Base-by-base conservation (phyloP, 768 basidiomycete species). In the Dioszegia crocea region DNA sequence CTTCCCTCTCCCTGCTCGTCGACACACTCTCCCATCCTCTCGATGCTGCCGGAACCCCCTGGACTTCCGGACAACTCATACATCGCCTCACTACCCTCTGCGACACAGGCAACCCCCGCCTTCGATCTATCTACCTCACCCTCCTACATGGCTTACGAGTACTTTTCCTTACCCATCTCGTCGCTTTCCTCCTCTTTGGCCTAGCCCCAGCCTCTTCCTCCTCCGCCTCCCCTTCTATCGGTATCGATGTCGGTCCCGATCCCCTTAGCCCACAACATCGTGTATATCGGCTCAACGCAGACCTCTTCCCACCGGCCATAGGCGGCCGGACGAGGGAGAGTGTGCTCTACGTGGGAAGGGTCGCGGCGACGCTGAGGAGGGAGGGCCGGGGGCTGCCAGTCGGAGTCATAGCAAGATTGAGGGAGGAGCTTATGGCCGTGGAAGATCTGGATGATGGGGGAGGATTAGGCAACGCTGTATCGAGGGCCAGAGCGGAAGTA, bases 131-230 rank as follows among this genome's bases (percentile, higher is more conserved):
- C 52, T 82, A 89, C 64, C 82, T 83, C 2, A 82, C 82, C 16
- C 80, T 94, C n/a, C 86, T 86, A 2, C 77, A 81, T 38, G 84
- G 88, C 0, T 88, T 93, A 29, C 87, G 89, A 66, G 82, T 83
- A 49, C 85, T 90, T 23, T 94, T 90, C 88, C 81, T 87, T 50
- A 84, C 84, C 2, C 90, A 93, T 67, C 79, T 93, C n/a, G 84
- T 83, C 24, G 85, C 89, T 0, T 87, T 91, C 70, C 72, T 96
- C 43, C 81, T 93, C 4, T 89, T 91, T 51, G 90, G 91, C 3
- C 78, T 88, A 17, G 79, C 89, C 2, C 73, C 83, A 2, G 53
- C 77, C 19, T 12, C 12, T 0, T 68, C 68, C 2, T 55, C 57
- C 0, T 47, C 52, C 0, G 50, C 60, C 3, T 50, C 53, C 10